Base-by-base conservation (phyloP, 495 filamentous ascomycete species). In the Chlorociboria aeruginascens region DNA sequence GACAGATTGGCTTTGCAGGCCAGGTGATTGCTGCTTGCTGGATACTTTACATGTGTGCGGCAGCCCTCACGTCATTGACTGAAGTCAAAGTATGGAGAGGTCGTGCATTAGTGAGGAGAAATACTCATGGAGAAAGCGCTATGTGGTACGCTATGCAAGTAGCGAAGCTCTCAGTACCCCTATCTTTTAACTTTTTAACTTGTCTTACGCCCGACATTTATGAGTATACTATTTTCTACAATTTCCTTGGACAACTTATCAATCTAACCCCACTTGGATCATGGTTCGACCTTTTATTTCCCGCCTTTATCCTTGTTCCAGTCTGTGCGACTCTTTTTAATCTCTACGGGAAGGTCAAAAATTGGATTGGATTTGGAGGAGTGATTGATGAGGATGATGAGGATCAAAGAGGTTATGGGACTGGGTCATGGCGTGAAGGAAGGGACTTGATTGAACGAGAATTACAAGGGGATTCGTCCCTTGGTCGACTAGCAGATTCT, bases 51-150 rank as follows among this genome's bases (percentile, higher is more conserved):
- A 96, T 97, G 90, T 84, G 77, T 61, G 71, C 81, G 35, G 85
- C 85, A 32, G 86, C 90, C 7, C 76, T 97, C 37, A 82, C 79
- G 46, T 87, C 86, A 32, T 77, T 98, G 52, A 82, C 78, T 35
- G 85, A 90, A 54, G 86, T 90, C 56, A 90, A 90, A 57, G 85
- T 95, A 29, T 98, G 92, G 92, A 82, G 92, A 44, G 89, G 90
- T 41, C 78, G 92, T 20, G 90, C 90, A 1, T 70, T 98, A 12
- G 90, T 97, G 35, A 81, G 76, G 40, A 80, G 92, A 48, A 89
- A 89, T 53, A 98, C 92, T 0, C 90, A 90, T 44, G 80, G 79
- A 32, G 90, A 95, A 61, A 86, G 81, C 43, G 92, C 92, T 3
- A 90, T 88, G 50, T 98, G 92, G 86, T 98, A 95, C 64, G 82